These are phyloP conservation scores for Lactifluus hygrophoroides DNA, from an alignment of 768 basidiomycete species.

Conservation along the genomic window DNA sequence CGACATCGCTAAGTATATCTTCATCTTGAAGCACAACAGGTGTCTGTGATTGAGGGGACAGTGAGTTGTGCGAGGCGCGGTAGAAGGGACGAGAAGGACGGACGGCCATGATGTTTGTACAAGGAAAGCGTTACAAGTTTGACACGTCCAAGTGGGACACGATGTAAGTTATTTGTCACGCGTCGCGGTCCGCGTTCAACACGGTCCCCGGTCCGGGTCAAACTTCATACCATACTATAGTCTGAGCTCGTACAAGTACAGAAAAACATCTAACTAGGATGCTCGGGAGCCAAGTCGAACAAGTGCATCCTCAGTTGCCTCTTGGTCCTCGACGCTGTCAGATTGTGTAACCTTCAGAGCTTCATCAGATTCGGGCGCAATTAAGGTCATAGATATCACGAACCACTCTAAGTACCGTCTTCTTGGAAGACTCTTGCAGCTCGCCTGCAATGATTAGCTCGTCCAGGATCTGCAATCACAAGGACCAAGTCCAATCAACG, in stretches of 20 bases:
- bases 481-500: background rate
- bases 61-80: background rate
- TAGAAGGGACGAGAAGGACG: constrained; percentile 6
- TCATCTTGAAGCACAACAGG: constrained; percentile 40
- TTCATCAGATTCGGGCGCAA: background rate
- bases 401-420: constrained; percentile 54
- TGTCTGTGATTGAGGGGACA: constrained; percentile 1
- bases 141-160: background rate
- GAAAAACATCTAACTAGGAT: constrained; percentile 2
- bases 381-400: constrained; percentile 9
- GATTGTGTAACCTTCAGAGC: constrained; percentile 70
- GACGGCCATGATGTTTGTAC: constrained; percentile 19
- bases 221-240: too few species aligned
- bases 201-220: background rate
- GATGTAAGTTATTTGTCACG: constrained; percentile 4
- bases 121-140: background rate
- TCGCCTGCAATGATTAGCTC: constrained; percentile 93
- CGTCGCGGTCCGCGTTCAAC: constrained; percentile 6
- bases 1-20: constrained; percentile 83
- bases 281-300: constrained; percentile 66
- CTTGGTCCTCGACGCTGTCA: constrained; percentile 77
- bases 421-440: constrained; percentile 86
- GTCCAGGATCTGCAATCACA: constrained; percentile 59
- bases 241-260: too few species aligned
- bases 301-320: constrained; percentile 74